These are phyloP conservation scores for Clavariopsis aquatica DNA, from an alignment of 495 filamentous ascomycete genomes.

Conservation along the genomic window DNA sequence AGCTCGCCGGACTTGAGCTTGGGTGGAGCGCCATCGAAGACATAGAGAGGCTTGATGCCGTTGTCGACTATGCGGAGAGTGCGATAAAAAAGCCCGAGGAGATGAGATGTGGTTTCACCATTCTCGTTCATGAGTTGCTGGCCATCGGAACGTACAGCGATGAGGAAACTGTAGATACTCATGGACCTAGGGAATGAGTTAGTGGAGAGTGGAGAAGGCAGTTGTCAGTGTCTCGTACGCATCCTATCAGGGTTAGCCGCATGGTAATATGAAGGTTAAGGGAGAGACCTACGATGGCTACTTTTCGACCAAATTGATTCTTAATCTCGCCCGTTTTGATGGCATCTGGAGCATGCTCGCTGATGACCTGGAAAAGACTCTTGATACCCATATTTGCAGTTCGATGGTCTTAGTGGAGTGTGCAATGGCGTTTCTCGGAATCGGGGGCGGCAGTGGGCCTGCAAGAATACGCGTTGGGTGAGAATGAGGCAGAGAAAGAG, in stretches of 20 bases:
- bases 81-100: constrained; percentile 99
- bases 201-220: constrained; percentile 29
- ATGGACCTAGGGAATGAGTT: constrained; percentile 68
- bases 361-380: constrained; percentile 79
- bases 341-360: constrained; percentile 89
- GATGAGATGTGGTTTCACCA: constrained; percentile 93
- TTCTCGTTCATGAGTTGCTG: constrained; percentile 92
- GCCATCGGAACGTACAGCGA: constrained; percentile 93
- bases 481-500: constrained; percentile 6
- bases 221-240: constrained; percentile 61
- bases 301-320: constrained; percentile 95
- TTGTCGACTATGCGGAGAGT: constrained; percentile 98
- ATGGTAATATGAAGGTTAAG: not conserved
- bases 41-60: constrained; percentile 96
- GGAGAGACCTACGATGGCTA: constrained; percentile 74
- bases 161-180: constrained; percentile 98
- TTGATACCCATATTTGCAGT: constrained; percentile 82
- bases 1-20: constrained; percentile 96
- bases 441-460: not conserved
- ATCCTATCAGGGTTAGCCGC: constrained; percentile 58
- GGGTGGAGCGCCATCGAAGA: constrained; percentile 94
- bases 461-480: not conserved
- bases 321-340: constrained; percentile 97
- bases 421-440: not conserved
- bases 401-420: not conserved